Conservation (phyloP, 768 basidiomycete species). For the Pisolithus tinctorius region DNA sequence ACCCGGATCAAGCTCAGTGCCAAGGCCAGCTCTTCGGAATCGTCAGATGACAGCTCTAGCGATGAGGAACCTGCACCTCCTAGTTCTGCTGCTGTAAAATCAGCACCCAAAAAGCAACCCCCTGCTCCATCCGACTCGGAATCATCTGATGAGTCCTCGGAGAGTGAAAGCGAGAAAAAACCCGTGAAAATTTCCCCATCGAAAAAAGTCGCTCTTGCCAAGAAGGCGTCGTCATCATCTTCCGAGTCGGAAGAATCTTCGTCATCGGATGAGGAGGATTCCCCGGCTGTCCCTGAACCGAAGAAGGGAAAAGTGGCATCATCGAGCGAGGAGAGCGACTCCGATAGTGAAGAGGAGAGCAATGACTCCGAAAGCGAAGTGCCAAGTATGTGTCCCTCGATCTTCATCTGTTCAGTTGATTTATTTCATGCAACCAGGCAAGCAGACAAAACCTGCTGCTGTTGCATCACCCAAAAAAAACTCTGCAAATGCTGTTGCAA, state of each 20-base stretch:
- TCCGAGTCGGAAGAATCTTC: too few species aligned
- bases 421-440: too few species aligned
- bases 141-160: conserved; percentile 10
- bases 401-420: not conserved
- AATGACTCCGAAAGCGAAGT: conserved; percentile 12
- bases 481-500: not conserved
- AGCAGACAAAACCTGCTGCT: not conserved
- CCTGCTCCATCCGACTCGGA: too few species aligned
- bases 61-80: not conserved
- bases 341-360: conserved; percentile 10
- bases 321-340: conserved; percentile 14
- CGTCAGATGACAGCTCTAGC: conserved; percentile 11
- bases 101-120: not conserved
- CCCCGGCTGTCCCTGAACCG: not conserved
- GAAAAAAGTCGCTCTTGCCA: too few species aligned
- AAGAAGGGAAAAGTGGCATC: not conserved
- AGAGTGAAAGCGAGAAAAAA: not conserved
- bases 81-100: not conserved
- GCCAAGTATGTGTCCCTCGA: conserved; percentile 3
- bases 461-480: not conserved
- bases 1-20: conserved; percentile 9
- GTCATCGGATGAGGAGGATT: not conserved
- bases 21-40: conserved; percentile 7
- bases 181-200: too few species aligned
- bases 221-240: too few species aligned